Percentiles rank a stretch among this genome's conserved stretches.
These are phyloP conservation scores for Coniferiporia weirii DNA, from an alignment of 1,284 basidiomycete genomes.

Conservation along the genomic window DNA sequence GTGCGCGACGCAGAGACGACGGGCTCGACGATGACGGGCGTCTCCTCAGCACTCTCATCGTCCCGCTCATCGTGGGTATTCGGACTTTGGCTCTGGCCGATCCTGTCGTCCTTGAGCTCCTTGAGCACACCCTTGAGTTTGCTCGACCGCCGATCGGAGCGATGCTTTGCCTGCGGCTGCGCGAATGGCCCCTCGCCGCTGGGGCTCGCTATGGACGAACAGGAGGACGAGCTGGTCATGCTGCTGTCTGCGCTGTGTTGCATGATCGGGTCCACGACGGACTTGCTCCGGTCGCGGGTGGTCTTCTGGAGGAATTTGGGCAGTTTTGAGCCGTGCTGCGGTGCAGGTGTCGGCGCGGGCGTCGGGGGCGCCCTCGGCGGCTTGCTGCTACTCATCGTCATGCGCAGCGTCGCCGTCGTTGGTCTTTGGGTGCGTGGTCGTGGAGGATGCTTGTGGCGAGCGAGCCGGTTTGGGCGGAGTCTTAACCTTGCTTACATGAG, in stretches of 20 bases:
- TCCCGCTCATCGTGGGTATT: slow-evolving; percentile 22
- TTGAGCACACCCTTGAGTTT: slow-evolving; percentile 21
- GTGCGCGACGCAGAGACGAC: slow-evolving; percentile 34
- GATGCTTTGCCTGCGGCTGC: slow-evolving; percentile 3
- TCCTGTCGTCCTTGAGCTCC: slow-evolving; percentile 24
- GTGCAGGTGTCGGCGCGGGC: slow-evolving; percentile 11
- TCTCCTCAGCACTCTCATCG: slow-evolving; percentile 33
- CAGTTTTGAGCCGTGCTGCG: slow-evolving; percentile 38
- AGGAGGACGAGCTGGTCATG: slow-evolving; percentile 37
- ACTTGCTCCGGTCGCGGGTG: slow-evolving; percentile 53
- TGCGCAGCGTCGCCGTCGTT: slow-evolving; percentile 7
- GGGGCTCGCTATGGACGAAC: slow-evolving; percentile 21
- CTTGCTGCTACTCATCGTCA: slow-evolving; percentile 7
- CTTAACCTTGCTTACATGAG: neutral
- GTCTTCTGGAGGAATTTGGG: slow-evolving; percentile 62
- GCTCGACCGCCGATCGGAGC: slow-evolving; percentile 18
- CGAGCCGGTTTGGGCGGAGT: slow-evolving; percentile 4
- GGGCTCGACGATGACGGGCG: slow-evolving; percentile 50
- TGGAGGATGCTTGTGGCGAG: slow-evolving; percentile 6
- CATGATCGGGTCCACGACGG: slow-evolving; percentile 39
- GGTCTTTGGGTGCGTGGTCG: neutral
- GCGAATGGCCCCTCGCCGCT: neutral
- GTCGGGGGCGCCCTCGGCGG: slow-evolving; percentile 19
- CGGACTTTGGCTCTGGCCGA: slow-evolving; percentile 26
- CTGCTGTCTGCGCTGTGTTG: slow-evolving; percentile 33